Conservation (phyloP, 345 rosid genomes). For the Camelina hispida region DNA sequence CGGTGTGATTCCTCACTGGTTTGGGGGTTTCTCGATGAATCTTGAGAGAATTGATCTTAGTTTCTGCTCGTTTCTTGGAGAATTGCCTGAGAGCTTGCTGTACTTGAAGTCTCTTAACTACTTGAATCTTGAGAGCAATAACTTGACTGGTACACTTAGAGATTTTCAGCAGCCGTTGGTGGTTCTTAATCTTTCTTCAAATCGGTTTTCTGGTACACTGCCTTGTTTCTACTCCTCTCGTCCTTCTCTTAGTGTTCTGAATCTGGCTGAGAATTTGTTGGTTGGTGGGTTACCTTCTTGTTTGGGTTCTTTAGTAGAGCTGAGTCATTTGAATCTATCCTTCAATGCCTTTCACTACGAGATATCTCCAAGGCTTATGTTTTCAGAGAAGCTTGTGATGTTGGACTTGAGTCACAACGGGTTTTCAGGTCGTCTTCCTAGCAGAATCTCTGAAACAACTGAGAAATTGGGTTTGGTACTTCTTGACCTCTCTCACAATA, state of each 20-base stretch:
- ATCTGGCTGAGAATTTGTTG: slow-evolving; percentile 68
- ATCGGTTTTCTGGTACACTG: slow-evolving; percentile 74
- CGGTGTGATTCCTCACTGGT: slow-evolving; percentile 66
- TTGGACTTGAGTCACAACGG: slow-evolving; percentile 85
- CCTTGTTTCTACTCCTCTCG: slow-evolving; percentile 78
- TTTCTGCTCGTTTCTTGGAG: slow-evolving; percentile 72
- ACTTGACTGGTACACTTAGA: slow-evolving; percentile 57
- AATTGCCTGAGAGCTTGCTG: slow-evolving; percentile 62
- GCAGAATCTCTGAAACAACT: slow-evolving; percentile 61
- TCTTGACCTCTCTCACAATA: slow-evolving; percentile 82
- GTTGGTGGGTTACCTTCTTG: slow-evolving; percentile 93
- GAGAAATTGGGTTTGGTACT: slow-evolving; percentile 80
- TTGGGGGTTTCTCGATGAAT: slow-evolving; percentile 57
- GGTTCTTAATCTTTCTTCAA: slow-evolving; percentile 72
- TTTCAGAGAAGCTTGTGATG: slow-evolving; percentile 71
- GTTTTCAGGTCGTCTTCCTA: slow-evolving; percentile 72
- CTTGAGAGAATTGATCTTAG: slow-evolving; percentile 75
- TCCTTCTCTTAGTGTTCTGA: slow-evolving; percentile 57
- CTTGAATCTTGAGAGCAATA: slow-evolving; percentile 70
- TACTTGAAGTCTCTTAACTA: slow-evolving; percentile 57
- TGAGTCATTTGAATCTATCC: slow-evolving; percentile 73
- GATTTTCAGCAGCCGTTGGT: slow-evolving; percentile 71
- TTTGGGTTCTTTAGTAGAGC: slow-evolving; percentile 59
- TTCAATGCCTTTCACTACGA: slow-evolving; percentile 64
- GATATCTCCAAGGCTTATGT: slow-evolving; percentile 73